Conservation (phyloP, 139 green algal genomes). For the Tetradesmus obliquus region DNA sequence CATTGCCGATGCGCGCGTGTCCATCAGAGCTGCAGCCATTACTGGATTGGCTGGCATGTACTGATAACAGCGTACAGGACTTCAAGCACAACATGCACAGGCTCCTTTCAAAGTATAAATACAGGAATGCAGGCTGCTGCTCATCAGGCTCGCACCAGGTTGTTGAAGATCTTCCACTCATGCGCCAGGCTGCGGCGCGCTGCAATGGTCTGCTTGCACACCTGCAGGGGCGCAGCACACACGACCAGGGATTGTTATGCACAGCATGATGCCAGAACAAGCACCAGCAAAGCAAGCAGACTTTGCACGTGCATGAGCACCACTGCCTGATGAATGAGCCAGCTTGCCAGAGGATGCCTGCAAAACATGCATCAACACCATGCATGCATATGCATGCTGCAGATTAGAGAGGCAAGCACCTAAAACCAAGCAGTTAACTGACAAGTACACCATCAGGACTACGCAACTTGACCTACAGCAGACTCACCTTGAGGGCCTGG, state of each 20-base stretch:
- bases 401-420: neutral
- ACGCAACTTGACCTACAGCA: neutral
- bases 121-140: neutral
- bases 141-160: neutral
- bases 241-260: neutral
- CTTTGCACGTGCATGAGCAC: too few species aligned
- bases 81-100: neutral
- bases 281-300: neutral
- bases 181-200: constrained; percentile 34
- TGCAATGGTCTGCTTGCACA: constrained; percentile 42
- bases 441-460: too few species aligned
- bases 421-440: too few species aligned
- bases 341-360: neutral
- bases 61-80: too few species aligned
- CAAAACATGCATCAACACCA: neutral
- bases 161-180: constrained; percentile 47
- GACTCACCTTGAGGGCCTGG: constrained; percentile 34
- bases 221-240: neutral
- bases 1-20: too few species aligned
- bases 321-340: too few species aligned
- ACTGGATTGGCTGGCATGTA: too few species aligned
- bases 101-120: neutral
- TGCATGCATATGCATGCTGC: neutral
- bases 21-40: too few species aligned
- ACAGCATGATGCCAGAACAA: neutral